These are phyloP conservation scores for Candida silvatica DNA, from an alignment of 805 yeast genomes.

Conservation along the genomic window DNA sequence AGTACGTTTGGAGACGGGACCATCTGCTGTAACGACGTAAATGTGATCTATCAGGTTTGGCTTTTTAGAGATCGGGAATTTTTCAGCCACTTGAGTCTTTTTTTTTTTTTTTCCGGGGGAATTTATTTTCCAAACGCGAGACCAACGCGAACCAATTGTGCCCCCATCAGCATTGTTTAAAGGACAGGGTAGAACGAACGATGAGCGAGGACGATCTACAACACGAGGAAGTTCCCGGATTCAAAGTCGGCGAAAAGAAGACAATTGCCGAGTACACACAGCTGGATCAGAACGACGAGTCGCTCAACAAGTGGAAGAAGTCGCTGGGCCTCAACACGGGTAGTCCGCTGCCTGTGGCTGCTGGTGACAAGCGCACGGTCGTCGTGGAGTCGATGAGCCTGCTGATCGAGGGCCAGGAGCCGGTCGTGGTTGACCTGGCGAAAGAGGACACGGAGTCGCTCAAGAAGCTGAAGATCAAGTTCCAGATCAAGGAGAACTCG, in stretches of 20 bases:
- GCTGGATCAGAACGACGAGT: slow-evolving; percentile 85
- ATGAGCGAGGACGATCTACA: slow-evolving; percentile 13
- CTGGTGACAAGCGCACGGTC: slow-evolving; percentile 69
- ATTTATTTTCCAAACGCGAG: too few species aligned
- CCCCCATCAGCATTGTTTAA: too few species aligned
- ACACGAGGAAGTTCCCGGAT: slow-evolving; percentile 60
- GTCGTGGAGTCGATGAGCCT: slow-evolving; percentile 73
- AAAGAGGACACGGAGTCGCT: slow-evolving; percentile 45
- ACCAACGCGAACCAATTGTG: too few species aligned
- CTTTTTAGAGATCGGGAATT: too few species aligned
- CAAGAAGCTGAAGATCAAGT: slow-evolving; percentile 46
- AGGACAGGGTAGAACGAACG: too few species aligned
- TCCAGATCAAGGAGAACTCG: slow-evolving; percentile 72
- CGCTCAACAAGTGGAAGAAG: slow-evolving; percentile 85
- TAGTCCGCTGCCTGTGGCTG: slow-evolving; percentile 49
- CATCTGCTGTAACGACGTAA: too few species aligned
- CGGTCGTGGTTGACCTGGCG: slow-evolving; percentile 64
- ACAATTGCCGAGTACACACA: slow-evolving; percentile 76
- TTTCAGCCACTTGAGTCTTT: too few species aligned
- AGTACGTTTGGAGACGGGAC: too few species aligned
- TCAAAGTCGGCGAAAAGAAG: slow-evolving; percentile 60
- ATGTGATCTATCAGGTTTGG: too few species aligned
- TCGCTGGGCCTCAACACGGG: slow-evolving; percentile 69
- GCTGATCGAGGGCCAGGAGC: slow-evolving; percentile 55
- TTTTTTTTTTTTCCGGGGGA: too few species aligned